A percentile compares a stretch with the other conserved stretches of the same genome.
These are phyloP conservation scores for Penicillium brevicompactum DNA, from an alignment of 2,329 filamentous ascomycete species.

Conservation along the genomic window DNA sequence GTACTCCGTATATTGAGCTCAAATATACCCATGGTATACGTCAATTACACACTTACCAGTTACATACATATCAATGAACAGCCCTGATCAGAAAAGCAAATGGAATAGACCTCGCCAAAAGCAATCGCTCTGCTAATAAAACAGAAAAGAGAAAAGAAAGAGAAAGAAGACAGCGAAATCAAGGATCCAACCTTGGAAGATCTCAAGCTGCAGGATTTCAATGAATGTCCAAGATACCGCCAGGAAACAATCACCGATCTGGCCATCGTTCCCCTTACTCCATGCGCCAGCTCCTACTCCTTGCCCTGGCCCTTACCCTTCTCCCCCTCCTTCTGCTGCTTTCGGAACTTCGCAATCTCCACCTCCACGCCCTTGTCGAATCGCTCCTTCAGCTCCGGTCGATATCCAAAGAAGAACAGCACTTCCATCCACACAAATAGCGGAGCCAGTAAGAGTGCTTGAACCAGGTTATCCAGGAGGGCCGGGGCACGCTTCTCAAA, in stretches of 20 bases:
- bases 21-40: too few relatives aligned
- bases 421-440: constrained; percentile 98
- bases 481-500: constrained; percentile 89
- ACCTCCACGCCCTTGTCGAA: constrained; percentile 74
- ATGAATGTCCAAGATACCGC: neutral
- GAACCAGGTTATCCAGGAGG: constrained; percentile 84
- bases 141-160: neutral
- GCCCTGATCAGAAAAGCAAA: too few relatives aligned
- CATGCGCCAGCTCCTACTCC: constrained; percentile 13
- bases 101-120: neutral
- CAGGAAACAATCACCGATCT: neutral
- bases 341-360: constrained; percentile 73
- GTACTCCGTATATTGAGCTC: too few relatives aligned
- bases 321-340: constrained; percentile 45
- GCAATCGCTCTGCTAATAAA: constrained; percentile 4
- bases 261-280: constrained; percentile 5
- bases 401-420: constrained; percentile 86
- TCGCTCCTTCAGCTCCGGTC: constrained; percentile 79
- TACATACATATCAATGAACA: neutral
- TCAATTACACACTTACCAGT: too few relatives aligned
- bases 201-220: too few relatives aligned
- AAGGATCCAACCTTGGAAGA: too few relatives aligned
- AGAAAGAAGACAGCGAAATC: too few relatives aligned
- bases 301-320: constrained; percentile 6
- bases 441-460: constrained; percentile 88